Conservation (phyloP, 2,329 filamentous ascomycete species). For the Plectosphaerella cucumerina region DNA sequence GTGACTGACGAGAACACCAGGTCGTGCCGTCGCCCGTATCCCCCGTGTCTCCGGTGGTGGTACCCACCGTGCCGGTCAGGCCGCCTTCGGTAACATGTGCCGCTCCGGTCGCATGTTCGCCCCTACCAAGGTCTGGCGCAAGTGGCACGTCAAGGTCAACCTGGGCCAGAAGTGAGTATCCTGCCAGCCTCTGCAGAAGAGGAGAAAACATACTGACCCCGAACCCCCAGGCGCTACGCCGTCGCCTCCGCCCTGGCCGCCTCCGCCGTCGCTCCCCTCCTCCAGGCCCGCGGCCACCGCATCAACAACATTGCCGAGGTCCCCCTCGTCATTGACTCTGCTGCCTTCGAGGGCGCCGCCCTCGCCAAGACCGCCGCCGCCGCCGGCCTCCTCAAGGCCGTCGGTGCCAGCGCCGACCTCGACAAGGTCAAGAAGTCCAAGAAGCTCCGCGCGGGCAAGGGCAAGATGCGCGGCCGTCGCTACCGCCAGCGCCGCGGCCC, state of each 20-base stretch:
- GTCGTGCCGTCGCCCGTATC: constrained; percentile 99
- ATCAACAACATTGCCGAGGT: constrained; percentile 91
- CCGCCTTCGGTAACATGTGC: constrained; percentile 99
- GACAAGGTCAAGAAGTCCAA: constrained; percentile 95
- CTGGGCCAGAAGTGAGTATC: constrained; percentile 83
- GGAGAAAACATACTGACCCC: constrained; percentile 2
- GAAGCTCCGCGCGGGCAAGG: constrained; percentile 98
- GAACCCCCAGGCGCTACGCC: constrained; percentile 76
- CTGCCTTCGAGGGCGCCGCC: constrained; percentile 74
- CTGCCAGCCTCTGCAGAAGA: not conserved
- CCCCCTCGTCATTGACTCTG: constrained; percentile 91
- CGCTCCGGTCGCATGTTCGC: constrained; percentile 99
- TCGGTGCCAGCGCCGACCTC: constrained; percentile 86
- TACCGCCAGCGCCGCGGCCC: constrained; percentile 97
- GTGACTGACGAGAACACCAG: constrained; percentile 37
- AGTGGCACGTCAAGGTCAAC: constrained; percentile 99
- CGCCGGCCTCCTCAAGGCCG: constrained; percentile 79
- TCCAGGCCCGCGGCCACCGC: constrained; percentile 96
- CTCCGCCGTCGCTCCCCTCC: constrained; percentile 89
- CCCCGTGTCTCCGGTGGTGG: constrained; percentile 99
- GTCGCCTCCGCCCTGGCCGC: constrained; percentile 96
- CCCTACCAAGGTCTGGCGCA: constrained; percentile 99
- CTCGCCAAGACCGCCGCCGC: constrained; percentile 87
- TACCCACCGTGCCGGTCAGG: constrained; percentile 99
- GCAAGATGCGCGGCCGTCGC: constrained; percentile 94